Base-by-base conservation (phyloP, 164 flowering plant genomes). In the Sextonia rubra region DNA sequence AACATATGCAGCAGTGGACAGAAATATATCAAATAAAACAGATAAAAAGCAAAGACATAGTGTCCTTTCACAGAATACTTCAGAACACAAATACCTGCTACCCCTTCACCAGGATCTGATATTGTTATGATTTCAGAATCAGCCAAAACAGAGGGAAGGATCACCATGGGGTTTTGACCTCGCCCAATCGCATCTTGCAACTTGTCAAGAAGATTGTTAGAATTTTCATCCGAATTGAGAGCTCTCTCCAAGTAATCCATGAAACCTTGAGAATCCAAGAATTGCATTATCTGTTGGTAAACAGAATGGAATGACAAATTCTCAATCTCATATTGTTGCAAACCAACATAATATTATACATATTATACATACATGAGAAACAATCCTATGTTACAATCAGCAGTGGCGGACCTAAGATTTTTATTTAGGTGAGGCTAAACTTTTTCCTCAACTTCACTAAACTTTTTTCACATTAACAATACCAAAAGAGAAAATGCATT, bases 161-260 rank as follows among this genome's bases (percentile, higher is more conserved):
- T 83, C 22, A 94, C 90, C 66, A 77, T 67, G 65, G 94, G 97
- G 78, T 91, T 89, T 86, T 96, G 97, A 69, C 97, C 97, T 81
- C 98, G 87, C 58, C 97, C 95, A 77, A 90, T 77, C 25, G 98
- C 97, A 87, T 95, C 98, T 90, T 96, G 99, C 78, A 96, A 83
- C 87, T 90, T 96, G 76, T 96, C 97, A 52, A 96, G 92, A 71
- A 93, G 98, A 83, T 93, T 96, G 76, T 79, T 78, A 71, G 71
- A 84, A 76, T 80, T 87, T 71, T 83, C 93, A 76, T 89, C 90
- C 68, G 91, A 91, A 69, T 91, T 88, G 8, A 82, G 30, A 67
- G 88, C 87, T 77, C 98, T 90, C 82, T 93, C 99, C 80, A 91
- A 76, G 80, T 87, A 96, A 84, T 96, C 97, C 72, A 91, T 64